These are phyloP conservation scores for Knoxia roxburghii DNA, from an alignment of 257 asterid species.

Conservation along the genomic window DNA sequence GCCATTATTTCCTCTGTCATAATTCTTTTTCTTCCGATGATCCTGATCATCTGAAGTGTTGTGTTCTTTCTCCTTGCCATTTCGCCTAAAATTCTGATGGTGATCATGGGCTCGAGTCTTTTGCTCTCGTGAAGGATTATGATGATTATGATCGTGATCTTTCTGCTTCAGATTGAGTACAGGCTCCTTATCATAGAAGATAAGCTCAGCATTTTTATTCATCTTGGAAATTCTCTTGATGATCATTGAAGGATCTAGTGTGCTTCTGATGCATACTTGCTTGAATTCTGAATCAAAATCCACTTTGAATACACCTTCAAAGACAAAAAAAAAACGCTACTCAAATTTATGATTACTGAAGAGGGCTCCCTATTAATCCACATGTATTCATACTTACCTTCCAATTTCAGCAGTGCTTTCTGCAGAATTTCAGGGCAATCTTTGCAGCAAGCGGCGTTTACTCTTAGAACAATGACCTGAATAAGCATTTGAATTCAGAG, in stretches of 20 bases:
- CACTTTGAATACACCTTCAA: neutral
- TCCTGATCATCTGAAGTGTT: neutral
- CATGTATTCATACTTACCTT: too few species aligned
- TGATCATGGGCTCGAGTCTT: too few species aligned
- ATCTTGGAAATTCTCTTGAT: neutral
- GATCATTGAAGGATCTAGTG: neutral
- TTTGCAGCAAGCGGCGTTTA: neutral
- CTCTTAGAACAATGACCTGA: neutral
- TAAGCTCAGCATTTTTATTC: neutral
- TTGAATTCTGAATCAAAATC: neutral
- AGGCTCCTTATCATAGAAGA: neutral
- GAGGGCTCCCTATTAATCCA: neutral
- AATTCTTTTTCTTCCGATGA: neutral
- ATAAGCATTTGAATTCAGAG: neutral
- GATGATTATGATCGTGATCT: neutral
- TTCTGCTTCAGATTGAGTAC: neutral
- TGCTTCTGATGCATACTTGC: neutral
- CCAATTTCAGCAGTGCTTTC: neutral
- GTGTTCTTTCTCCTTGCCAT: neutral
- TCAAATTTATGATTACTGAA: neutral
- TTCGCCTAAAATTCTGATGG: neutral
- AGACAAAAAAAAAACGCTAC: neutral
- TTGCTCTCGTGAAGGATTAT: too few species aligned
- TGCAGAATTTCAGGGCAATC: neutral
- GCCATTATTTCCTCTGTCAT: neutral